Base-by-base conservation (phyloP, 1,284 basidiomycete species). In the Sporisorium iseilematis-ciliati region DNA sequence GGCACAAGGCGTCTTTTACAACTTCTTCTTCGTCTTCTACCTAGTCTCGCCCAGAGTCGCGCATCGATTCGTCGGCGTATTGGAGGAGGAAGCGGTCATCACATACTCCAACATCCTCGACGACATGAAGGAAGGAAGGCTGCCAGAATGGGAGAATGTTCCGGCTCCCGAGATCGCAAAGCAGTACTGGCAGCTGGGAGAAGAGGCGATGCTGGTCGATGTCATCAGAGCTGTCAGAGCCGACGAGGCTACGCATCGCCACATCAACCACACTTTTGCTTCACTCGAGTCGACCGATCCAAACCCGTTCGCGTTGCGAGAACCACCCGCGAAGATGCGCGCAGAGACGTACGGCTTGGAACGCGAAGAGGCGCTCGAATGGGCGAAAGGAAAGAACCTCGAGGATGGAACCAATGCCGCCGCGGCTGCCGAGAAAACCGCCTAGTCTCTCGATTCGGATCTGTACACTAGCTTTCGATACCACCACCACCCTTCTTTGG, bases 1-100 rank as follows among this genome's bases (percentile, higher is more conserved):
- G 35, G 93, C 94, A 3, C 96, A 99, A 80, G 78, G 74, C n/a
- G 66, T 82, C 25, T 80, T 81, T n/a, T 76, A 62, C 60, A 78
- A 65, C 63, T 66, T 75, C 67, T 69, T 80, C 89, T 84, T 94
- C 33, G 89, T 91, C 25, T 77, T 73, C 58, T 97, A 96, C 85
- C 85, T 95, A 60, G 76, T 95, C 52, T 92, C 93, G 0, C 96
- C 96, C 0, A 88, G 88, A 60, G 89, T 90, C 1, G 94, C 93
- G 72, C 96, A 98, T 86, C 92, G 96, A 33, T 98, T 98, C 84
- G 95, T 98, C 49, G 96, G 90, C n/a, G 88, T 93, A 81, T 88
- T 99, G 10, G 96, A 98, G 83, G 95, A 98, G 87, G 95, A 98
- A 86, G 95, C 95, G 4, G 93, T 96, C 6, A 26, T 70, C 29